Evolutionary conservation across 2,329 filamentous ascomycete genomes (phyloP), one percentile per base, ranked within the genome.

Genomic region (Chaetomiaceae sp.): DNA sequence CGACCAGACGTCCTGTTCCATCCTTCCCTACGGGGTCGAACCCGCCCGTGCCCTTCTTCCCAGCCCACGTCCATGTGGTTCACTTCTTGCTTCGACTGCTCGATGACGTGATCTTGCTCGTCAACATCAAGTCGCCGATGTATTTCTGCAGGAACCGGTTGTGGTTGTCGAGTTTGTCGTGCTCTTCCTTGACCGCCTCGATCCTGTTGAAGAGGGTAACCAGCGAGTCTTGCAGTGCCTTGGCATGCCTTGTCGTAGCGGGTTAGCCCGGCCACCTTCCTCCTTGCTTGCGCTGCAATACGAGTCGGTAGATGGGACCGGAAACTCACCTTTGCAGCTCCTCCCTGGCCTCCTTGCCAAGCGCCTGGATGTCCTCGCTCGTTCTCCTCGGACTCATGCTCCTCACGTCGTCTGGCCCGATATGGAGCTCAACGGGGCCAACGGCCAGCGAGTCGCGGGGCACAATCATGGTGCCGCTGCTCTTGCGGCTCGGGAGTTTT

Each of bases 111-210:
- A 87, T 86, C 65, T 86, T 86, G 66, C 81, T 84, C n/a, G 83
- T 86, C 60, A 89, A 88, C 81, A 96, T 97, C 49, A 97, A 77
- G 65, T 96, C 92, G 58, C 92, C 92, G 63, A 97, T 97, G 67
- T 97, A 97, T 68, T 96, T 96, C 69, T 97, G 92, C 42, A 99
- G 73, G 65, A 97, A 96, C 64, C 90, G 92, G 77, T 99, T 99
- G 68, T 96, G 91, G 68, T 81, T 93, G 69, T 97, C 91, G 48
- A 99, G 82, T 70, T 96, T 96, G 72, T 96, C 89, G 66, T 99
- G 91, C 66, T 97, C 92, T 61, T 87, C 86, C 68, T 90, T 89
- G 57, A 97, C 91, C 25, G 89, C 88, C 65, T 99, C 93, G 66
- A 97, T 95, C 45, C 90, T 87, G 69, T 96, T 89, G 59, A 96